A percentile compares a stretch with the other conserved stretches of the same genome.
Conservation (phyloP, 176 grass and related monocot species). For the Aegilops sharonensis region DNA sequence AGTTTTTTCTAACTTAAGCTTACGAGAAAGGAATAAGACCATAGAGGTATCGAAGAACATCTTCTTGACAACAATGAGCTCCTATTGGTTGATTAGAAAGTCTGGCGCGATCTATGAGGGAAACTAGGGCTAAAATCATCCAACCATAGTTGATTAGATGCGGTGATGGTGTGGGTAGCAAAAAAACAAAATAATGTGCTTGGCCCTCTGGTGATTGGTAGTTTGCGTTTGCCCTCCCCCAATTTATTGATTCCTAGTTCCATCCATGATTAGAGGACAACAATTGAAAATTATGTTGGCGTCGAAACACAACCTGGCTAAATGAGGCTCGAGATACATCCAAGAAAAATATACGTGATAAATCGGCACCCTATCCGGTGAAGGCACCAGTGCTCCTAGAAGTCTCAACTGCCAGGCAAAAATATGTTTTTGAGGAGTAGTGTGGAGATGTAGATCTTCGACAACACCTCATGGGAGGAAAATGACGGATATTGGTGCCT, state of each 20-base stretch:
- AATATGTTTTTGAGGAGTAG: background rate
- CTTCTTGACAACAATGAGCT: background rate
- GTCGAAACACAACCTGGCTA: background rate
- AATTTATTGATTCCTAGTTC: too few species aligned
- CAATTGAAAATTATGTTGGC: background rate
- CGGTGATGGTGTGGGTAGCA: too few species aligned
- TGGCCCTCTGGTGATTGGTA: too few species aligned
- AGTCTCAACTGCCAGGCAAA: background rate
- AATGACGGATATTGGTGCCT: background rate
- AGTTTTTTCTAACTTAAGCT: background rate
- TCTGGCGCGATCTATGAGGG: background rate
- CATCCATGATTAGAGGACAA: background rate
- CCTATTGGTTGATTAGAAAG: background rate
- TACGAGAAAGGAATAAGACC: background rate
- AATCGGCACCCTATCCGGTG: too few species aligned
- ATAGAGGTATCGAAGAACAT: background rate
- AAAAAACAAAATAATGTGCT: too few species aligned
- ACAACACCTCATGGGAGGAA: background rate
- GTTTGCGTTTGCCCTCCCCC: too few species aligned
- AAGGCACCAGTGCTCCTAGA: background rate
- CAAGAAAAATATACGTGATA: too few species aligned
- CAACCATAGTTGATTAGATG: too few species aligned
- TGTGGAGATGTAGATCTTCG: background rate
- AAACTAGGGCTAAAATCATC: background rate
- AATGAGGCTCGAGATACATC: background rate